Percentiles rank a stretch among this genome's conserved stretches.
phyloP scores from a whole-genome alignment of 2,329 filamentous ascomycete species.

The Endothia cerciana region DNA sequence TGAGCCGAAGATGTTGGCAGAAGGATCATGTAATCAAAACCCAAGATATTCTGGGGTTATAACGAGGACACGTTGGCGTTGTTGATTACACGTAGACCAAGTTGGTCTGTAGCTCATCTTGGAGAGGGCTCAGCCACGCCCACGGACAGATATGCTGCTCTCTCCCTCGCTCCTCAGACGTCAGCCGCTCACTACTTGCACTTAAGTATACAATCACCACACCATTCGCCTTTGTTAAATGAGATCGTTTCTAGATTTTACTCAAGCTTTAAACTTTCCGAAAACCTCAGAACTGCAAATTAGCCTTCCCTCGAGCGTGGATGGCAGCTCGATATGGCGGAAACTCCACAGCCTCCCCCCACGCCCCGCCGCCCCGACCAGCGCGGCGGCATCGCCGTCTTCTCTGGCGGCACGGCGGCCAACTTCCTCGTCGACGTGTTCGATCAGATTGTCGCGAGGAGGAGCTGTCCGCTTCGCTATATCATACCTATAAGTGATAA shows the following conservation, averaged over 20 bases:
- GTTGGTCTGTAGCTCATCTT: not conserved
- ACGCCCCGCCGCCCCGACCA: slow-evolving; percentile 18
- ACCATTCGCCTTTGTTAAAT: not conserved
- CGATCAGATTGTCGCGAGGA: slow-evolving; percentile 65
- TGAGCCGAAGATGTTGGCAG: not conserved
- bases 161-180: not conserved
- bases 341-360: slow-evolving; percentile 20
- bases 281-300: not conserved
- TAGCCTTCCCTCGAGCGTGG: not conserved
- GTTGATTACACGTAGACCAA: not conserved
- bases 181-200: not conserved
- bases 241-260: not conserved
- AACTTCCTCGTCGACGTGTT: slow-evolving; percentile 95
- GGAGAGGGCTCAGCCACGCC: slow-evolving; percentile 15
- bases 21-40: not conserved
- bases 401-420: slow-evolving; percentile 91
- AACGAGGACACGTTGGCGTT: slow-evolving; percentile 35
- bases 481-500: slow-evolving; percentile 97
- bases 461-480: slow-evolving; percentile 73
- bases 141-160: not conserved
- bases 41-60: slow-evolving; percentile 17
- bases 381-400: slow-evolving; percentile 72
- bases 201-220: not conserved
- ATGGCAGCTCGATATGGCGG: not conserved
- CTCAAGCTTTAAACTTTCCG: too few relatives aligned